phyloP scores from a whole-genome alignment of 495 filamentous ascomycete genomes.

The Penicillium odoratum region DNA sequence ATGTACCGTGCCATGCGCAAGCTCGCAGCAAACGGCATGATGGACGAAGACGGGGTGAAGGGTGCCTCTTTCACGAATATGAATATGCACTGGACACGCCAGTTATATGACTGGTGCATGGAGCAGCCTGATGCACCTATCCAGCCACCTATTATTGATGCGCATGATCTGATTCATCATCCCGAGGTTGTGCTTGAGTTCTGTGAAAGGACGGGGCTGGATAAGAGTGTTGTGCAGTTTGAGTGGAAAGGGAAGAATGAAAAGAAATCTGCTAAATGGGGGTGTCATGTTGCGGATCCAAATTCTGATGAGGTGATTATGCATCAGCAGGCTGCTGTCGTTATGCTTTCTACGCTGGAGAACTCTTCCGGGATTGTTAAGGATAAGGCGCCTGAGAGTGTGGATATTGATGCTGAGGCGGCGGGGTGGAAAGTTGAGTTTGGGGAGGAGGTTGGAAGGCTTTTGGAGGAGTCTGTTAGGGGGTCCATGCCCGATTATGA shows the following conservation, averaged over 20 bases:
- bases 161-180: constrained; percentile 42
- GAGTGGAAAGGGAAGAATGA: constrained; percentile 32
- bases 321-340: not conserved
- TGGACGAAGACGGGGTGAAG: constrained; percentile 12
- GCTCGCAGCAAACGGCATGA: constrained; percentile 14
- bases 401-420: constrained; percentile 42
- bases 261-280: constrained; percentile 11
- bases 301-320: not conserved
- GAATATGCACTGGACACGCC: constrained; percentile 33
- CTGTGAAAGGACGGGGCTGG: constrained; percentile 35
- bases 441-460: constrained; percentile 15
- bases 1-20: constrained; percentile 32
- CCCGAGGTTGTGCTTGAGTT: constrained; percentile 33
- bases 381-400: constrained; percentile 29
- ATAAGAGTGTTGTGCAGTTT: constrained; percentile 33
- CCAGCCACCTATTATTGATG: constrained; percentile 43
- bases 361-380: constrained; percentile 38
- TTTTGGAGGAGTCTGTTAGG: constrained; percentile 36
- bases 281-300: not conserved
- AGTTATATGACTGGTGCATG: constrained; percentile 36
- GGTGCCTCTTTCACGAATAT: constrained; percentile 22
- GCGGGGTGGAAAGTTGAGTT: constrained; percentile 17
- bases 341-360: constrained; percentile 36
- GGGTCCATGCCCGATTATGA: constrained; percentile 49
- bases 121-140: constrained; percentile 18